These are phyloP conservation scores for Lentinula sp. DNA, from an alignment of 768 basidiomycete genomes.

Conservation along the genomic window DNA sequence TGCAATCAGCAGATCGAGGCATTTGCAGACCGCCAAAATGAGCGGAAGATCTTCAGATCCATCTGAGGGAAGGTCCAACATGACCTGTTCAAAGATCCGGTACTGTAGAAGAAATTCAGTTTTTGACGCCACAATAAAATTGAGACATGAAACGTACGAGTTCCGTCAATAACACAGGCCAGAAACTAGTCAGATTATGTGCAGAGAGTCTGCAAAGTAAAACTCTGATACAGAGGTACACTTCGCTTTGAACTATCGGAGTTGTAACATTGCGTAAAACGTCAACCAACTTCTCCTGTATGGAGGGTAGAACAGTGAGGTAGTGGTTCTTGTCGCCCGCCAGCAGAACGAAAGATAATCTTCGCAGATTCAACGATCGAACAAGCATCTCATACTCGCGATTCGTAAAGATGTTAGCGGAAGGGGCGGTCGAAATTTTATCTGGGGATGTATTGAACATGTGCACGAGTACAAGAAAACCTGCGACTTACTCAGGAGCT, in stretches of 20 bases:
- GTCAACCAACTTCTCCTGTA: slow-evolving; percentile 98
- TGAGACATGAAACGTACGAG: slow-evolving; percentile 37
- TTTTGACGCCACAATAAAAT: background rate
- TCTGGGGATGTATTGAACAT: slow-evolving; percentile 32
- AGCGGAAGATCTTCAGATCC: slow-evolving; percentile 81
- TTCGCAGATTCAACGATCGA: slow-evolving; percentile 79
- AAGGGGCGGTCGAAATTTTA: slow-evolving; percentile 77
- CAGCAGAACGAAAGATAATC: slow-evolving; percentile 83
- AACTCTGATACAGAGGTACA: slow-evolving; percentile 89
- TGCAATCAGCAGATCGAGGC: slow-evolving; percentile 86
- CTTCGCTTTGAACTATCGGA: slow-evolving; percentile 87
- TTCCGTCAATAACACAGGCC: slow-evolving; percentile 94
- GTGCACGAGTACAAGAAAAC: slow-evolving; percentile 23
- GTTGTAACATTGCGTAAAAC: slow-evolving; percentile 75
- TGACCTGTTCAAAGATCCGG: slow-evolving; percentile 81
- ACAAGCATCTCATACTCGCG: slow-evolving; percentile 89
- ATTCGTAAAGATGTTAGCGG: slow-evolving; percentile 95
- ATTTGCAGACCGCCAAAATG: slow-evolving; percentile 87
- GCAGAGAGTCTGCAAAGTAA: slow-evolving; percentile 85
- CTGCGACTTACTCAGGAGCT: slow-evolving; percentile 64
- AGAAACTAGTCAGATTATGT: slow-evolving; percentile 91
- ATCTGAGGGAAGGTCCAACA: slow-evolving; percentile 66
- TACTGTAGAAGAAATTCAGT: slow-evolving; percentile 41
- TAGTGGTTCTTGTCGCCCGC: slow-evolving; percentile 89
- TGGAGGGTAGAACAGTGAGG: slow-evolving; percentile 79